A percentile compares a stretch with the other conserved stretches of the same genome.
Conservation (phyloP, 257 asterid genomes). For the Scutellaria barbata region DNA sequence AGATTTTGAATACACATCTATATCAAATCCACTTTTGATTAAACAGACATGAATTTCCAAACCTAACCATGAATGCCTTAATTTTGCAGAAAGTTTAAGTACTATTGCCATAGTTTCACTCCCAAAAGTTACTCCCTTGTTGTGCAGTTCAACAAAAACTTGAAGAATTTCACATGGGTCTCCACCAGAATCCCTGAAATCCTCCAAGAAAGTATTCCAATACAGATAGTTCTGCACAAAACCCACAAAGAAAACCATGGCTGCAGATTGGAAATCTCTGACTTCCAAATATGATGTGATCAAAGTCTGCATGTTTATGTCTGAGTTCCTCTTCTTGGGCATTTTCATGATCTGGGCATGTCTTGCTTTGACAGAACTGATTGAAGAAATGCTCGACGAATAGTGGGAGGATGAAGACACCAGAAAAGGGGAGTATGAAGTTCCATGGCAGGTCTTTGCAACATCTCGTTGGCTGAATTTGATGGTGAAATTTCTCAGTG, state of each 20-base stretch:
- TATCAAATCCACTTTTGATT: constrained; percentile 61
- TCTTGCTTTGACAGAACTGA: constrained; percentile 45
- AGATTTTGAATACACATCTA: constrained; percentile 47
- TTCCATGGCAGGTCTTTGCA: constrained; percentile 39
- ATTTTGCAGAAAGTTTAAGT: constrained; percentile 56
- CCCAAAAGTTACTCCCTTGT: constrained; percentile 54
- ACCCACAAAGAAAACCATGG: constrained; percentile 54
- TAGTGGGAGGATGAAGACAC: not conserved
- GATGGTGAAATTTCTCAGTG: constrained; percentile 27
- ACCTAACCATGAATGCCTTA: constrained; percentile 49
- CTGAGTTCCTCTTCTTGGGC: constrained; percentile 37
- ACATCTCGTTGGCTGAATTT: constrained; percentile 39
- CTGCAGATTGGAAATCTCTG: constrained; percentile 57
- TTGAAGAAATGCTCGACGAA: constrained; percentile 32
- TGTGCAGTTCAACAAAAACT: constrained; percentile 47
- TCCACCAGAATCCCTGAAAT: constrained; percentile 50
- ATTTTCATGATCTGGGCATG: constrained; percentile 68
- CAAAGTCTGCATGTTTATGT: constrained; percentile 51
- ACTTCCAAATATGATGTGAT: constrained; percentile 50
- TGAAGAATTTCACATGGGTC: constrained; percentile 58
- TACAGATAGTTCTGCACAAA: constrained; percentile 46
- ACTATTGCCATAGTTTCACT: constrained; percentile 43
- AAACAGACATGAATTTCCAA: constrained; percentile 56
- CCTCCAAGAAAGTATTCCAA: constrained; percentile 57
- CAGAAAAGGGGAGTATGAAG: constrained; percentile 36